Percentiles rank a stretch among this genome's conserved stretches.
Conservation (phyloP, 2,329 filamentous ascomycete genomes). For the Aspergillus pseudoglaucus region DNA sequence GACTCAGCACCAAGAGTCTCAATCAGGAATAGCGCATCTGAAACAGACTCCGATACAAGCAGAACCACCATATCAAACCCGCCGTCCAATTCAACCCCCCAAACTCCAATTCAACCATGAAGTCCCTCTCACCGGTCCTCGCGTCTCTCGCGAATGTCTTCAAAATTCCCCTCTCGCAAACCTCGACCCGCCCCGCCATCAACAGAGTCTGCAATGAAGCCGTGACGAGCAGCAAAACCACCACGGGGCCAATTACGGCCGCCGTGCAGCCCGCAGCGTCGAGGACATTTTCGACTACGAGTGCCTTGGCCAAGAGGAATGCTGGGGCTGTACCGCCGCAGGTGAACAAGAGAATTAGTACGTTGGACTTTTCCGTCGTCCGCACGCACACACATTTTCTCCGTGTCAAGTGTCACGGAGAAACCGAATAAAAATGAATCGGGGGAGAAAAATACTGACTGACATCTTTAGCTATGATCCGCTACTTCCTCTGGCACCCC, state of each 20-base stretch:
- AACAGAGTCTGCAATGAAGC: conserved; percentile 16
- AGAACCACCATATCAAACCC: conserved; percentile 12
- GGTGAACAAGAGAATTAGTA: conserved; percentile 41
- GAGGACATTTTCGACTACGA: conserved; percentile 35
- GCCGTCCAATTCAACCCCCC: conserved; percentile 6
- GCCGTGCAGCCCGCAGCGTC: conserved; percentile 15
- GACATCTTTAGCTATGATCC: conserved; percentile 52
- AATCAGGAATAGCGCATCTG: neutral
- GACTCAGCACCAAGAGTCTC: too few relatives aligned
- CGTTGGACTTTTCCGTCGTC: conserved; percentile 11
- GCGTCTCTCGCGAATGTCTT: conserved; percentile 41
- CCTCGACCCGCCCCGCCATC: conserved; percentile 21
- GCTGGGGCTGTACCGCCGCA: conserved; percentile 13
- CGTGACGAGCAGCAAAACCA: conserved; percentile 9
- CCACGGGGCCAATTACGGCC: conserved; percentile 16
- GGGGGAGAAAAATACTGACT: neutral
- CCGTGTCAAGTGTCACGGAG: neutral
- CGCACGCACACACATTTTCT: neutral
- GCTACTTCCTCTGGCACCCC: conserved; percentile 65
- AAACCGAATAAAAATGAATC: conserved; percentile 11
- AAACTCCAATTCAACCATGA: conserved; percentile 21
- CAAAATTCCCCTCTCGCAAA: conserved; percentile 34
- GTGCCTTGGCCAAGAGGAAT: conserved; percentile 35
- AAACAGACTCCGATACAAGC: conserved; percentile 7
- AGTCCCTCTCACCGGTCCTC: conserved; percentile 35